A percentile compares a stretch with the other conserved stretches of the same genome.
These are phyloP conservation scores for Pyronema domesticum DNA, from an alignment of 495 filamentous ascomycete species.

Conservation along the genomic window DNA sequence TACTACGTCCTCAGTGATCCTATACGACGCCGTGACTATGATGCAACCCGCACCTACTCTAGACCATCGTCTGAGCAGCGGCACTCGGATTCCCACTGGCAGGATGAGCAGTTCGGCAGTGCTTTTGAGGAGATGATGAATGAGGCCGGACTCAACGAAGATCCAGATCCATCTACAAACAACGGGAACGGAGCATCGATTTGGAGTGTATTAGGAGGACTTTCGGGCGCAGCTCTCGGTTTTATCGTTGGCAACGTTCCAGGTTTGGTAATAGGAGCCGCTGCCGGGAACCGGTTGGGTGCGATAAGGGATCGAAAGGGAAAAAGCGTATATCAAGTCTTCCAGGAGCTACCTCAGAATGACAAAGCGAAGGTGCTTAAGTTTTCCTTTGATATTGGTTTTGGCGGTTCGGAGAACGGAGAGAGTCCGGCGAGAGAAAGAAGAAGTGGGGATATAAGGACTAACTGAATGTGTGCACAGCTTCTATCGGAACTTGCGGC, in stretches of 20 bases:
- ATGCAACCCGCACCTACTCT: conserved; percentile 41
- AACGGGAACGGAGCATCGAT: conserved; percentile 46
- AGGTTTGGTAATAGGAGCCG: conserved; percentile 72
- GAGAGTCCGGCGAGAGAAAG: neutral
- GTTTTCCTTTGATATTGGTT: conserved; percentile 4
- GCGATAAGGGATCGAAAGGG: conserved; percentile 75
- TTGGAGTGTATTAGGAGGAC: conserved; percentile 69
- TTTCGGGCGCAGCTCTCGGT: conserved; percentile 77
- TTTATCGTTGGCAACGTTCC: conserved; percentile 90
- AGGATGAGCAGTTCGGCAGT: conserved; percentile 65
- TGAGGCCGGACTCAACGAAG: conserved; percentile 59
- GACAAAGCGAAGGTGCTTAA: conserved; percentile 52
- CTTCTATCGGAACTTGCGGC: conserved; percentile 20
- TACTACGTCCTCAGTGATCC: conserved; percentile 88
- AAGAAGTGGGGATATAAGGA: neutral
- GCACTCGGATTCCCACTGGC: conserved; percentile 17
- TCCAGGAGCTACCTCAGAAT: conserved; percentile 60
- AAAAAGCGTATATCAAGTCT: conserved; percentile 90
- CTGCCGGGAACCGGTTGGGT: conserved; percentile 79
- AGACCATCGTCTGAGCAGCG: conserved; percentile 27
- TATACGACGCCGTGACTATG: conserved; percentile 69
- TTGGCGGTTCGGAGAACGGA: neutral
- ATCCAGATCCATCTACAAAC: conserved; percentile 15
- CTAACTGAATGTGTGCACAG: conserved; percentile 15
- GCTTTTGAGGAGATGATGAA: conserved; percentile 97